These are phyloP conservation scores for Salix purpurea DNA, from an alignment of 345 rosid genomes.

Conservation along the genomic window DNA sequence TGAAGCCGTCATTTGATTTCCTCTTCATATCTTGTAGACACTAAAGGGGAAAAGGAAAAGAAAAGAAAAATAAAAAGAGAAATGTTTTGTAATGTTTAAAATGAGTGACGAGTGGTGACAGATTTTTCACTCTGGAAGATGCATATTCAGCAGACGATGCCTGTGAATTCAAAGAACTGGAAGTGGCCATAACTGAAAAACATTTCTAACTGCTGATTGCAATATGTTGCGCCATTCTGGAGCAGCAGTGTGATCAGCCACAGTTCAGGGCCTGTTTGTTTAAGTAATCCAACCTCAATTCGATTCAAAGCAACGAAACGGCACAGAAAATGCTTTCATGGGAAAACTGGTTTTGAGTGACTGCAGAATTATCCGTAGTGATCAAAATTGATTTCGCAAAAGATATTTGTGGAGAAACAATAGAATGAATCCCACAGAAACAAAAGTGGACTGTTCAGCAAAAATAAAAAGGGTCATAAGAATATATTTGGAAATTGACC, in stretches of 20 bases:
- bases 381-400: too few species aligned
- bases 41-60: background rate
- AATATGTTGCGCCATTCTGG: background rate
- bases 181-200: slow-evolving; percentile 67
- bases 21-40: background rate
- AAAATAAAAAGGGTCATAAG: too few species aligned
- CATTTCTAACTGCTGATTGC: slow-evolving; percentile 40
- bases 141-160: slow-evolving; percentile 76
- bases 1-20: background rate
- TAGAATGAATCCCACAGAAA: too few species aligned
- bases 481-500: too few species aligned
- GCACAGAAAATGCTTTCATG: background rate
- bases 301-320: background rate
- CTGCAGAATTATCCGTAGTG: too few species aligned
- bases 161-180: slow-evolving; percentile 83
- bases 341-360: too few species aligned
- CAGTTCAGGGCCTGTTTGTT: too few species aligned
- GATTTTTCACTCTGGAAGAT: slow-evolving; percentile 35
- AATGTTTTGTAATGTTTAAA: background rate
- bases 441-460: too few species aligned
- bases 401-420: too few species aligned
- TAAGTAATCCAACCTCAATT: background rate
- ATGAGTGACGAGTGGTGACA: background rate
- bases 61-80: background rate
- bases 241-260: background rate